These are phyloP conservation scores for Posidonia australis DNA, from an alignment of 106 monocot species.

Conservation along the genomic window DNA sequence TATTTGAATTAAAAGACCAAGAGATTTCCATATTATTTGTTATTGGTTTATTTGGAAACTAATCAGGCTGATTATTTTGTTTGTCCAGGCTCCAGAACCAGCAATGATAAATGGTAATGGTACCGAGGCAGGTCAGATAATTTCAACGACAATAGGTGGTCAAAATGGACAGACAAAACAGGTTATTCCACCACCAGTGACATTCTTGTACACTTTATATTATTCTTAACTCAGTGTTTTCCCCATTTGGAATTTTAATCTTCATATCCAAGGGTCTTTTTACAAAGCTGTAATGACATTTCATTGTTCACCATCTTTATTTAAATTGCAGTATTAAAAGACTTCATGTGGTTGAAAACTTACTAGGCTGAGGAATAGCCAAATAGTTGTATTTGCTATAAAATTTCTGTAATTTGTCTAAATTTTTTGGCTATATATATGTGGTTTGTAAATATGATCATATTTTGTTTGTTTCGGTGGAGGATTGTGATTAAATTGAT, in stretches of 20 bases:
- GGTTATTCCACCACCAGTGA: slow-evolving; percentile 18
- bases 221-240: neutral
- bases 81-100: slow-evolving; percentile 35
- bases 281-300: too few relatives aligned
- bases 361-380: too few relatives aligned
- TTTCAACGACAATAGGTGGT: slow-evolving; percentile 65
- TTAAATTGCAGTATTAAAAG: too few relatives aligned
- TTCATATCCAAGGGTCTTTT: too few relatives aligned
- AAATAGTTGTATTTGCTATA: too few relatives aligned
- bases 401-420: neutral
- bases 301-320: too few relatives aligned
- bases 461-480: neutral
- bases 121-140: slow-evolving; percentile 66
- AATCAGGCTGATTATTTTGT: neutral
- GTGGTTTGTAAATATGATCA: neutral
- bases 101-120: slow-evolving; percentile 48
- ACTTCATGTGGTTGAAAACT: too few relatives aligned
- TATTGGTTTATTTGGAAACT: neutral
- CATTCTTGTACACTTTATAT: neutral
- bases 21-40: neutral
- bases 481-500: neutral
- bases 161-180: slow-evolving; percentile 72
- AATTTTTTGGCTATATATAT: neutral
- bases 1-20: neutral
- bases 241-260: too few relatives aligned